Evolutionary conservation across 495 filamentous ascomycete genomes (phyloP).

Genomic region (Penicillium bialowiezense): DNA sequence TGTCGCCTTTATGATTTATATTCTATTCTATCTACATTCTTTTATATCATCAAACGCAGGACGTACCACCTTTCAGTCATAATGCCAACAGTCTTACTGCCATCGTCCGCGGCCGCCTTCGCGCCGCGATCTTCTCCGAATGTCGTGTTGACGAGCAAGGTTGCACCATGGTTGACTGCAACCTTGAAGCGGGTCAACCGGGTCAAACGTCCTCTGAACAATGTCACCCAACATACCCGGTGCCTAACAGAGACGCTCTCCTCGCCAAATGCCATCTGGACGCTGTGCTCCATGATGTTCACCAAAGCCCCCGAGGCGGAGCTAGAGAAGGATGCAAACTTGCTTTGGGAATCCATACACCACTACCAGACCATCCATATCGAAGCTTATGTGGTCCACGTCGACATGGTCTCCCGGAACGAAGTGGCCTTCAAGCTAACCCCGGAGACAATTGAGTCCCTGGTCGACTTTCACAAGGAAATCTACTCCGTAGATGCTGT

Average conservation of each 20-base stretch:
- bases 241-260: slow-evolving; percentile 97
- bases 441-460: slow-evolving; percentile 90
- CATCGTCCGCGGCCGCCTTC: slow-evolving; percentile 94
- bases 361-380: slow-evolving; percentile 94
- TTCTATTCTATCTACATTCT: slow-evolving; percentile 32
- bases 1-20: slow-evolving; percentile 42
- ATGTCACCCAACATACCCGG: slow-evolving; percentile 91
- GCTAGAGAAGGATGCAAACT: slow-evolving; percentile 79
- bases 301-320: slow-evolving; percentile 88
- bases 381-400: slow-evolving; percentile 97
- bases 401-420: slow-evolving; percentile 97
- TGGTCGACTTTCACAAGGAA: slow-evolving; percentile 97
- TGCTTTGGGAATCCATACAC: slow-evolving; percentile 84
- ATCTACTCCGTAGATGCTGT: slow-evolving; percentile 89
- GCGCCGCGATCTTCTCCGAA: slow-evolving; percentile 93
- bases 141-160: slow-evolving; percentile 88
- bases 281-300: slow-evolving; percentile 88
- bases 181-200: slow-evolving; percentile 97
- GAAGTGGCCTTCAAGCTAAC: slow-evolving; percentile 99
- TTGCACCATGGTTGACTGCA: slow-evolving; percentile 96
- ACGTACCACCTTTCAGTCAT: slow-evolving; percentile 39
- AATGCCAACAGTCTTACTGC: slow-evolving; percentile 92
- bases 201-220: slow-evolving; percentile 97
- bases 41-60: slow-evolving; percentile 29
- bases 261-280: slow-evolving; percentile 91